phyloP scores from a whole-genome alignment of 495 filamentous ascomycete species.

The Aspergillus affinis region DNA sequence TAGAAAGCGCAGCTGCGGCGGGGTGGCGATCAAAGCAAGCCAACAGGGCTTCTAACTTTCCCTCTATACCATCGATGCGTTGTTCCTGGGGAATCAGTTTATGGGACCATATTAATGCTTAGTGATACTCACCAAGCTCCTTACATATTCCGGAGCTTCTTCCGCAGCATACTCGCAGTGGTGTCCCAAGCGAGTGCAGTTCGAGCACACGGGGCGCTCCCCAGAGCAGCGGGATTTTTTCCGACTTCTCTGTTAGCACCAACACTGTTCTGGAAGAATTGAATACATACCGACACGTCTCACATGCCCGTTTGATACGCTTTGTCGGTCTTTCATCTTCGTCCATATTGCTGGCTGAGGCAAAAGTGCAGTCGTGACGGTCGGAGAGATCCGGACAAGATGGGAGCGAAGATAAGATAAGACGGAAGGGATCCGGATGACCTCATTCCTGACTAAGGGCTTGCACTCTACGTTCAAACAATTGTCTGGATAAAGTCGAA shows the following conservation, averaged over 20 bases:
- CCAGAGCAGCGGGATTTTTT: slow-evolving; percentile 47
- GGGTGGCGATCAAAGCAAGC: slow-evolving; percentile 14
- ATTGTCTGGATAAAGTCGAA: too few relatives aligned
- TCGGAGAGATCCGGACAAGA: too few relatives aligned
- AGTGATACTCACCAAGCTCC: slow-evolving; percentile 7
- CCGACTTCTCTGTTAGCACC: slow-evolving; percentile 23
- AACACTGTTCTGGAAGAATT: neutral
- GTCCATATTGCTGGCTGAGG: too few relatives aligned
- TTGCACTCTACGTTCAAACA: too few relatives aligned
- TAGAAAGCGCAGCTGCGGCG: neutral
- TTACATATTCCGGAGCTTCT: neutral
- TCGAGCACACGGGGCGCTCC: slow-evolving; percentile 43
- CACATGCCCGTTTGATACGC: slow-evolving; percentile 41
- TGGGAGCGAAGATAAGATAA: too few relatives aligned
- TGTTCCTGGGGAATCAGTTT: slow-evolving; percentile 30
- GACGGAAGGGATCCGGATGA: too few relatives aligned
- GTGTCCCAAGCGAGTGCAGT: slow-evolving; percentile 40
- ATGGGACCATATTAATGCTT: neutral
- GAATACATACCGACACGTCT: slow-evolving; percentile 40
- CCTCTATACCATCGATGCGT: slow-evolving; percentile 38
- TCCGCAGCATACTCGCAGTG: slow-evolving; percentile 33
- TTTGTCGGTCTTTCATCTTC: slow-evolving; percentile 34
- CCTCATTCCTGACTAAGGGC: too few relatives aligned
- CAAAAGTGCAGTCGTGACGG: too few relatives aligned
- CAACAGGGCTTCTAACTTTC: slow-evolving; percentile 35